Percentiles rank a stretch among this genome's conserved stretches.
phyloP scores from a whole-genome alignment of 108 stramenopile genomes.

The Seminavis robusta region DNA sequence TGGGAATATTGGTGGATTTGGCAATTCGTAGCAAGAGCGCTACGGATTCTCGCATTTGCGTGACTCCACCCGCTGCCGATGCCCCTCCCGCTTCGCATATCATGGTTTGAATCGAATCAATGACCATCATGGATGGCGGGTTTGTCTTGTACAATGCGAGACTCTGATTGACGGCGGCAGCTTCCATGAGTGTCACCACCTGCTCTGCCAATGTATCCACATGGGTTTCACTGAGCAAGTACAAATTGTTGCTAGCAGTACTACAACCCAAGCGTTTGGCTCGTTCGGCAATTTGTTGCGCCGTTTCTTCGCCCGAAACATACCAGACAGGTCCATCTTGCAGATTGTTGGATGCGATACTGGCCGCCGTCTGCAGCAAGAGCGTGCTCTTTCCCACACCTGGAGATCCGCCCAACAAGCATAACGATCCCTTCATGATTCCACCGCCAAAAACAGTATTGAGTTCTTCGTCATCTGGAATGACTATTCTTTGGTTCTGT shows the following conservation, averaged over 20 bases:
- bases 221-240: conserved; percentile 65
- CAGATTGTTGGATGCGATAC: conserved; percentile 44
- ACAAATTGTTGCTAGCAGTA: conserved; percentile 51
- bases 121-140: conserved; percentile 70
- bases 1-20: conserved; percentile 85
- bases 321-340: conserved; percentile 86
- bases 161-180: not conserved
- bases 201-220: conserved; percentile 58
- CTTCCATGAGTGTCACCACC: conserved; percentile 16
- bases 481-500: conserved; percentile 30
- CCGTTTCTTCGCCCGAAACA: conserved; percentile 91
- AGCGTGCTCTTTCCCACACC: conserved; percentile 82
- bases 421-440: conserved; percentile 84
- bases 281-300: conserved; percentile 86
- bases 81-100: conserved; percentile 56
- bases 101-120: conserved; percentile 97
- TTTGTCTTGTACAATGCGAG: too few relatives aligned
- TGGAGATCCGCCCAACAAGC: conserved; percentile 90
- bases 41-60: conserved; percentile 87
- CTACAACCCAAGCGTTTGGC: conserved; percentile 73
- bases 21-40: conserved; percentile 81
- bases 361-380: conserved; percentile 66
- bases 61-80: conserved; percentile 75
- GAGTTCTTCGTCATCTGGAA: conserved; percentile 80
- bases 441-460: conserved; percentile 93